Conservation (phyloP, 306 rosid genomes). For the Quercus dentata region DNA sequence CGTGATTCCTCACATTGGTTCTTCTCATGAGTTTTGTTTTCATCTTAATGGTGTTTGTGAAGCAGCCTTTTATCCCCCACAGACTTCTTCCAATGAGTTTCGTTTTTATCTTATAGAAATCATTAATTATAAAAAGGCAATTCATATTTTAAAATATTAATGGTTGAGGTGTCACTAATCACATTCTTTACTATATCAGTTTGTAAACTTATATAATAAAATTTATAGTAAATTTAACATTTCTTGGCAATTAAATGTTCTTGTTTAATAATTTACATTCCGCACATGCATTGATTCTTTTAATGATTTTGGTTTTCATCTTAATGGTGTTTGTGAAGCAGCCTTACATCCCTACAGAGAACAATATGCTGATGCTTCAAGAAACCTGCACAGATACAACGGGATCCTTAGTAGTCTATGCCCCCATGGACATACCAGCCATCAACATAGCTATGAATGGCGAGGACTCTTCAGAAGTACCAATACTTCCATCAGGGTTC, state of each 20-base stretch:
- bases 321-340: conserved; percentile 24
- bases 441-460: conserved; percentile 26
- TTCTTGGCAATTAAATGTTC: neutral
- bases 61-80: conserved; percentile 45
- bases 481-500: conserved; percentile 65
- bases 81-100: neutral
- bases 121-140: too few relatives aligned
- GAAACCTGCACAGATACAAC: conserved; percentile 44
- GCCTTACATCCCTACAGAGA: conserved; percentile 44
- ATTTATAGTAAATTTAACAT: neutral
- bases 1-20: too few relatives aligned
- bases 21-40: neutral
- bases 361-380: conserved; percentile 47
- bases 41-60: conserved; percentile 1
- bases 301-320: neutral
- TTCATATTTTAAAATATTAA: too few relatives aligned
- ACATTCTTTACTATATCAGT: too few relatives aligned
- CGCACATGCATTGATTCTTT: too few relatives aligned
- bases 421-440: conserved; percentile 36
- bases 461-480: conserved; percentile 39
- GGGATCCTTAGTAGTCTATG: conserved; percentile 47
- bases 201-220: too few relatives aligned
- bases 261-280: neutral
- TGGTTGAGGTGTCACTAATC: too few relatives aligned
- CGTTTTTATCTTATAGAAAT: too few relatives aligned